Conservation (phyloP, 805 yeast genomes). For the Metschnikowia anglica region DNA sequence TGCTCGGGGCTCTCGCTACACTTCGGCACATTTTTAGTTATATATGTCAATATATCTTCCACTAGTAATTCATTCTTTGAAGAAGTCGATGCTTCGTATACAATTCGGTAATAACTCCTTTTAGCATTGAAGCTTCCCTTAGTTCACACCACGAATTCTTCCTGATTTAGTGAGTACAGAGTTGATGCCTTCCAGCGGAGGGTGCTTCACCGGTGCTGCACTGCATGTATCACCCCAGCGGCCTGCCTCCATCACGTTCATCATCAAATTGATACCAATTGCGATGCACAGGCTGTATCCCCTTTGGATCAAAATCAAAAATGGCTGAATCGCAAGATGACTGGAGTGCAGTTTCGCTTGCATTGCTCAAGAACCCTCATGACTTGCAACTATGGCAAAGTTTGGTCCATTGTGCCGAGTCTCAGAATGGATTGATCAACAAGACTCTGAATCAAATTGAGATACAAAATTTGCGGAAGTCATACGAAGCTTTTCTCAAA, state of each 20-base stretch:
- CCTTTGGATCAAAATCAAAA: not conserved
- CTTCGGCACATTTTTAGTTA: constrained; percentile 18
- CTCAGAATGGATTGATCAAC: constrained; percentile 28
- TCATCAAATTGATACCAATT: not conserved
- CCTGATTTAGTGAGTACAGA: no score
- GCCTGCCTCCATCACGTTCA: not conserved
- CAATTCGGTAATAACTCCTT: no score
- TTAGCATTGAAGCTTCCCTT: no score
- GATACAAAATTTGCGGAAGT: constrained; percentile 33
- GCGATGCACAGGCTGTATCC: not conserved
- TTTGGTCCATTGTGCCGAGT: constrained; percentile 32
- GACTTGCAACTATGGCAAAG: constrained; percentile 39
- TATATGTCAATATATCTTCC: constrained; percentile 20
- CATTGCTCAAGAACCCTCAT: constrained; percentile 36
- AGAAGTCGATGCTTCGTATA: not conserved
- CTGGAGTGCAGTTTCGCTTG: constrained; percentile 25
- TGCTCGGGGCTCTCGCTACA: constrained; percentile 10
- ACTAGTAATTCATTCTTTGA: constrained; percentile 3
- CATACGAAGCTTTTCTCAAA: constrained; percentile 44
- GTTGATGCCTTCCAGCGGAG: no score
- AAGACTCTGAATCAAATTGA: constrained; percentile 34
- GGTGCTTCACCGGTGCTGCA: no score
- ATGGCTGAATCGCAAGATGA: constrained; percentile 3
- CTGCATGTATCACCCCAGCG: not conserved
- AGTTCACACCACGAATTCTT: no score